Evolutionary conservation across 108 stramenopile species (phyloP), one percentile per base, ranked within the genome.

Genomic region (Bacterosira constricta): DNA sequence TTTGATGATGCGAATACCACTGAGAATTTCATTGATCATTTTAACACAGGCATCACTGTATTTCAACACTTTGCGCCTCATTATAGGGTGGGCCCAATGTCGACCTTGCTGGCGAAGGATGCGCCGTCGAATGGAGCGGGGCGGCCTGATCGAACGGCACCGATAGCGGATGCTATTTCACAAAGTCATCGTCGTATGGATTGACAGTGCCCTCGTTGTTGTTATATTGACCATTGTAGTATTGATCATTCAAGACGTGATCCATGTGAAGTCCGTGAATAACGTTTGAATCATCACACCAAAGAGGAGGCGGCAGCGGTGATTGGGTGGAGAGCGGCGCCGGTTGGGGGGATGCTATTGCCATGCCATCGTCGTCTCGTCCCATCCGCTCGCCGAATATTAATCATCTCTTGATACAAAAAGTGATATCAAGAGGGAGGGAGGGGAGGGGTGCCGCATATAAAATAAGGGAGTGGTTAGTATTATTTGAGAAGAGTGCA

Each of bases 1-100:
- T 73, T 98, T 98, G 85, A 98, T 93, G 81, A 98, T 93, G 26
- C 98, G 96, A 42, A 98, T 97, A 6, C 97, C 98, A 13, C 86
- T 49, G n/a, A 97, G 66, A 20, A 95, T 86, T 79, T 97, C 94
- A 63, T 96, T 96, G 70, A 92, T 85, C 83, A 96, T 88, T 81
- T 93, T 96, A 56, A 96, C 93, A 4, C 97, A 85, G 17, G 82
- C 63, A 83, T 98, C 96, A 13, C 90, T 88, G 59, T 89, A 83
- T 73, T 90, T 93, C 41, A 95, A 79, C 7, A 96, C 96, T 29
- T 86, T 88, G 26, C 84, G 71, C 32, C 97, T 88, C n/a, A n/a
- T n/a, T n/a, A n/a, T n/a, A n/a, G 1, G 47, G 47, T 23, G 46
- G 23, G 2, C 2, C 2, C 17, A 21, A 21, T 10, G 47, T 7